Evolutionary conservation across 2,329 filamentous ascomycete species (phyloP), one percentile per base, ranked within the genome.

Genomic region (Pseudogymnoascus sp.): DNA sequence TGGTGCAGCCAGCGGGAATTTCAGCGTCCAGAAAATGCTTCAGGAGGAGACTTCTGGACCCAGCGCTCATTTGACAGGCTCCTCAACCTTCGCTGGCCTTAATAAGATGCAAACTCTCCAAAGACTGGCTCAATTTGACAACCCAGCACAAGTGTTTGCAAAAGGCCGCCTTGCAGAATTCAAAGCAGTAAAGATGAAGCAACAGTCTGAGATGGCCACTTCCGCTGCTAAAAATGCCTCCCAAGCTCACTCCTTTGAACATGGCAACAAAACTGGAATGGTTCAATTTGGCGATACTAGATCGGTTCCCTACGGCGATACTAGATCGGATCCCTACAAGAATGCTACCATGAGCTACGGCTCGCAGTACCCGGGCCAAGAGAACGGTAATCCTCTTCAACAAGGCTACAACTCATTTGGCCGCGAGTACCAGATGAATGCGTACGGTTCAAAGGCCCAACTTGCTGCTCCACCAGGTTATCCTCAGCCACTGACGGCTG

Each of bases 41-140:
- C 35, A 60, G 8, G 38, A 38, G 14, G 59, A 38, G 12, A n/a
- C 19, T n/a, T 41, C 33, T 40, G 35, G 35, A 11, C 19, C 59
- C 19, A 31, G 59, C 22, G 14, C 33, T 11, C 59, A 38, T 41
- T 26, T 41, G 22, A 11, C 38, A 31, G 59, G 59, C 12, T 56
- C 50, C 11, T 33, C 50, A 5, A 56, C 50, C 10, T 59, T 68
- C 19, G 65, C 68, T 40, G 69, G 69, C 5, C 61, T 70, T 6
- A 69, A 71, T 40, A 72, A 71, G 62, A 72, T 72, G 71, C 71
- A 73, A 43, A 72, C 70, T 22, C 63, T 72, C 19, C 71, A 73
- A 46, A 65, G 71, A 61, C 64, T 73, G 2, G 67, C 71, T 1
- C 69, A 68, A 53, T 73, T 71, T 62, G 66, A 68, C 1, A 73